Conservation (phyloP, 345 rosid genomes). For the Combretum micranthum region DNA sequence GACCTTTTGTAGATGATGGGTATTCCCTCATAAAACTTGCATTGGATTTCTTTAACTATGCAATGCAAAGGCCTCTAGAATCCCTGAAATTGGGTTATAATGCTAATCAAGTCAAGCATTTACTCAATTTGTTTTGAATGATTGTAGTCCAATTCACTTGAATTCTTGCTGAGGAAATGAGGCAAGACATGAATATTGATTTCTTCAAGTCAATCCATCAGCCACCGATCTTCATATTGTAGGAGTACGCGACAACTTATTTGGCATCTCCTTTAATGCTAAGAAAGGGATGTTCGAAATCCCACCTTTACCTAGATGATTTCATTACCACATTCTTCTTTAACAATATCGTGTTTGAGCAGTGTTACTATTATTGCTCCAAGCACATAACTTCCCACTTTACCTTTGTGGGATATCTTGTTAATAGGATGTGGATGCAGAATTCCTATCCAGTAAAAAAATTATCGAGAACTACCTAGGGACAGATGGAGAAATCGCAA, state of each 20-base stretch:
- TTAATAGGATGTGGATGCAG: constrained; percentile 29
- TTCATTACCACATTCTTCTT: constrained; percentile 21
- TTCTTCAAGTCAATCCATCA: constrained; percentile 14
- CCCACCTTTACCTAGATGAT: constrained; percentile 31
- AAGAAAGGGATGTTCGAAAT: constrained; percentile 25
- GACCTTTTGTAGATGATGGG: background rate
- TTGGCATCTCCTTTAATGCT: constrained; percentile 26
- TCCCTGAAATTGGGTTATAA: constrained; percentile 4
- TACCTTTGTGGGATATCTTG: constrained; percentile 34
- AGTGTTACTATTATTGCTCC: constrained; percentile 24
- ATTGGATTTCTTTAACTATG: constrained; percentile 31
- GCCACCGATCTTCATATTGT: constrained; percentile 35
- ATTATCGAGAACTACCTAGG: constrained; percentile 41
- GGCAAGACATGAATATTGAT: background rate
- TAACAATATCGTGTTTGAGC: constrained; percentile 40
- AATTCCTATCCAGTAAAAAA: constrained; percentile 22
- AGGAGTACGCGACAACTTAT: constrained; percentile 30
- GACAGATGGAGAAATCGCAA: constrained; percentile 26
- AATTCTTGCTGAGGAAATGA: background rate
- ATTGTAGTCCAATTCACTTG: constrained; percentile 20
- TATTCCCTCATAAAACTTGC: constrained; percentile 20
- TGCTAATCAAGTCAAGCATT: constrained; percentile 21
- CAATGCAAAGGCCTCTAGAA: constrained; percentile 14
- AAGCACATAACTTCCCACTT: constrained; percentile 35
- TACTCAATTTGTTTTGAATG: constrained; percentile 37